Evolutionary conservation across 805 yeast genomes (phyloP).

Genomic region (Barnettozyma populi): DNA sequence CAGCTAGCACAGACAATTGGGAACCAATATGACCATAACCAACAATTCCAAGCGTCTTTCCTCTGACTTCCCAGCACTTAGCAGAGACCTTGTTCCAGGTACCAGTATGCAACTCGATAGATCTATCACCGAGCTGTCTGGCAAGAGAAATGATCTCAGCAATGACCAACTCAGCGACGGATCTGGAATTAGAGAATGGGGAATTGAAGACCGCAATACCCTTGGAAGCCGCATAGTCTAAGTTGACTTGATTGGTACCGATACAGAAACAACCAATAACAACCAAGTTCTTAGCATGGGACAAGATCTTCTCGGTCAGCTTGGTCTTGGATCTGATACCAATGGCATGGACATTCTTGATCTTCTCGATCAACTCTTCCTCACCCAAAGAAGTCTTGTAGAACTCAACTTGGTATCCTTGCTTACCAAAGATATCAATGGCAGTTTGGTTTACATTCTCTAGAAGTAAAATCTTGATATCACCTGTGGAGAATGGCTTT

Average conservation of each 20-base stretch:
- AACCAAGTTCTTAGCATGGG: conserved; percentile 83
- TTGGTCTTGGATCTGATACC: conserved; percentile 98
- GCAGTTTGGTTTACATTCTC: conserved; percentile 96
- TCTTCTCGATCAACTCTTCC: conserved; percentile 90
- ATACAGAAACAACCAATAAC: conserved; percentile 98
- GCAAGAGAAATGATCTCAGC: conserved; percentile 92
- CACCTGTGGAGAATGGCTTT: conserved; percentile 94
- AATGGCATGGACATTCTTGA: conserved; percentile 89
- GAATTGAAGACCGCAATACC: conserved; percentile 98
- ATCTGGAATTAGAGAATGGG: conserved; percentile 96
- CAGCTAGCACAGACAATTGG: conserved; percentile 94
- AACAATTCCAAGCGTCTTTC: conserved; percentile 93
- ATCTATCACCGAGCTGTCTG: conserved; percentile 95
- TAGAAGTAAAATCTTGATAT: conserved; percentile 81
- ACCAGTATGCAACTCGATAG: conserved; percentile 92
- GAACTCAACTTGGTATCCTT: conserved; percentile 97
- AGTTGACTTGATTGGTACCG: conserved; percentile 96
- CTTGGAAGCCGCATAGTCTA: conserved; percentile 81
- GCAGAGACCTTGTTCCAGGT: conserved; percentile 95
- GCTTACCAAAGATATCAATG: conserved; percentile 71
- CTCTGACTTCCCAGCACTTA: conserved; percentile 98
- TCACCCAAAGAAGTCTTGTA: conserved; percentile 85
- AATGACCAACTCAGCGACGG: conserved; percentile 96
- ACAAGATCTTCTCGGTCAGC: conserved; percentile 70
- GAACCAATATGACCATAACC: conserved; percentile 99